Base-by-base conservation (phyloP, 495 filamentous ascomycete genomes). In the Entonaema liquescens region DNA sequence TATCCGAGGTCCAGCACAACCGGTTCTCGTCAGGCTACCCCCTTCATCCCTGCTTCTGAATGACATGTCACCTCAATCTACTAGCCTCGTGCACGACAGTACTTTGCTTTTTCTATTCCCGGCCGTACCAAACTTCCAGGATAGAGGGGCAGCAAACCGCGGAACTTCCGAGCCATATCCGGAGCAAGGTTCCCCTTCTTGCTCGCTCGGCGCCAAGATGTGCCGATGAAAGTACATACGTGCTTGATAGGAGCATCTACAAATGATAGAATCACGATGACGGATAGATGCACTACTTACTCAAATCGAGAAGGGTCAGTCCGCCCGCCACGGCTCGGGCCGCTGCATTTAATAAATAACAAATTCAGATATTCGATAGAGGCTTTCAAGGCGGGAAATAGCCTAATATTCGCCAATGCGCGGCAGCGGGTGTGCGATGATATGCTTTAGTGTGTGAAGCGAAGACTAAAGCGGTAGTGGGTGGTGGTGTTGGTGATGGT, bases 11-110 rank as follows among this genome's bases (percentile, higher is more conserved):
- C 70, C 59, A 65, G 62, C 62, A 62, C 61, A 62, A 57, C 70
- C 57, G 65, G 65, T 44, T 52, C 60, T 56, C 60, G 49, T 60
- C 59, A 72, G 53, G 31, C 40, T 40, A 21, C 19, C 50, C 49
- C 50, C 11, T 29, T 53, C 13, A 53, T 19, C 62, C 64, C 35
- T 60, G 57, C 28, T 68, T 36, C 13, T 52, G 65, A 47, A 47
- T 73, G 65, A 68, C 70, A 56, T 68, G 65, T 73, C 70, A 73
- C 61, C 44, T 72, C 62, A 54, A 73, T 68, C 70, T 68, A 65
- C 42, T 58, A 44, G 63, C 52, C 68, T 72, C 55, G 65, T 62
- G 70, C 70, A 65, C 60, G 60, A 68, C 44, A 68, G 54, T 21
- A 63, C 42, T 64, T 59, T 68, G 49, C 56, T 61, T 63, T 65